Base-by-base conservation (phyloP, 2,329 filamentous ascomycete genomes). In the Shiraia bambusicola region DNA sequence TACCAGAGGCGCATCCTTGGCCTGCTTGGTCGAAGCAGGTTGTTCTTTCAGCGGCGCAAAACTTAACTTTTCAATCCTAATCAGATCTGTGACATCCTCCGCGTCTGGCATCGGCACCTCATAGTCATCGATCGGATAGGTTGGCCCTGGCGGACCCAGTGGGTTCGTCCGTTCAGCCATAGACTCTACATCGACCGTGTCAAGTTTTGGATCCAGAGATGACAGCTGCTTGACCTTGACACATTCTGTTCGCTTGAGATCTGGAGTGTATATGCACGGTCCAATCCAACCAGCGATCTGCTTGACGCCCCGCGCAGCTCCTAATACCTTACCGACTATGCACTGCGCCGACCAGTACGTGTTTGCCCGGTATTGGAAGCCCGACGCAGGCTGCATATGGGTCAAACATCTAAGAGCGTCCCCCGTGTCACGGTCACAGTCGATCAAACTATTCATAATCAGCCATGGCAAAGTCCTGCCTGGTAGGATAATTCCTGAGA, bases 371-470 rank as follows among this genome's bases (percentile, higher is more conserved):
- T 89, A 88, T 68, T 90, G 86, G 59, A 90, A 88, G 12, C 86
- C 86, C 49, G 82, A 83, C 52, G 83, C 75, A 1, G 84, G 83
- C 43, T 84, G 78, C 52, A 84, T 76, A 54, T 88, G 83, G 1
- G 82, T 84, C 7, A 90, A 76, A 25, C 84, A 75, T 9, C 82
- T 81, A 12, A 89, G 76, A 6, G 81, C 73, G 47, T 84, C 80
- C 4, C 81, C 82, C 3, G 76, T 76, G 59, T 87, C 84, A 2
- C 82, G 81, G 56, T 89, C 86, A 54, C 87, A 80, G 62, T 89
- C 86, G 50, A 89, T 82, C 30, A 90, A 74, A 3, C 85, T 80
- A 61, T 88, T 89, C 84, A 90, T 89, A 32, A 88, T 81, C 27
- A 88, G 76, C 69, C 86, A 90, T 2, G 86, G 84, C 32, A 87